phyloP scores from a whole-genome alignment of 2,329 filamentous ascomycete species.

The Cryoendolithus antarcticus region DNA sequence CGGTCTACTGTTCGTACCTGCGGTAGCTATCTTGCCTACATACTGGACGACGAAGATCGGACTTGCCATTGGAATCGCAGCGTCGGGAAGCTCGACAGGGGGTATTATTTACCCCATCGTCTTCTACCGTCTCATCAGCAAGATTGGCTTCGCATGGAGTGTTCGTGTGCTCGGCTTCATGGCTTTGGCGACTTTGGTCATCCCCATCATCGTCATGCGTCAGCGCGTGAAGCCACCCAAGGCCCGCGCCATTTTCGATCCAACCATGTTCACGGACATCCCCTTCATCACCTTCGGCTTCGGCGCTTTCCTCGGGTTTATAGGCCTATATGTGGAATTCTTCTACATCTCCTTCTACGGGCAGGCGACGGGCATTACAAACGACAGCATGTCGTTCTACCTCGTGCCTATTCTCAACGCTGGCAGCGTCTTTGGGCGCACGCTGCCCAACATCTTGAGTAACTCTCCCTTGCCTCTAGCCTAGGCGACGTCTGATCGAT shows the following conservation, averaged over 20 bases:
- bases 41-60: conserved; percentile 37
- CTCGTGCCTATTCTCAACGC: conserved; percentile 31
- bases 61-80: conserved; percentile 33
- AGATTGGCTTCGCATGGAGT: conserved; percentile 20
- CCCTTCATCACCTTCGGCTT: conserved; percentile 27
- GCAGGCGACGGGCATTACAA: conserved; percentile 18
- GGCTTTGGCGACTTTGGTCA: conserved; percentile 18
- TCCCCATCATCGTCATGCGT: conserved; percentile 21
- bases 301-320: conserved; percentile 26
- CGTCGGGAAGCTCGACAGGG: conserved; percentile 30
- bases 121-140: conserved; percentile 20
- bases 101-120: conserved; percentile 26
- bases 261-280: conserved; percentile 27
- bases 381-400: conserved; percentile 28
- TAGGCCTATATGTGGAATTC: conserved; percentile 28
- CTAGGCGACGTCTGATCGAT: no score
- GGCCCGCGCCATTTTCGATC: conserved; percentile 27
- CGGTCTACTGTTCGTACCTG: conserved; percentile 28
- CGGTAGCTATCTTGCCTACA: conserved; percentile 34
- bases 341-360: conserved; percentile 32
- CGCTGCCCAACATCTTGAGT: conserved; percentile 25
- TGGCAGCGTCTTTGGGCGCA: conserved; percentile 29
- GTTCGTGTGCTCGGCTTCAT: conserved; percentile 23
- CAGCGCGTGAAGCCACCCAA: conserved; percentile 26
- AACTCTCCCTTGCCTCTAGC: no score